These are phyloP conservation scores for Aristolochia californica DNA, from an alignment of 164 flowering plant genomes.

Conservation along the genomic window DNA sequence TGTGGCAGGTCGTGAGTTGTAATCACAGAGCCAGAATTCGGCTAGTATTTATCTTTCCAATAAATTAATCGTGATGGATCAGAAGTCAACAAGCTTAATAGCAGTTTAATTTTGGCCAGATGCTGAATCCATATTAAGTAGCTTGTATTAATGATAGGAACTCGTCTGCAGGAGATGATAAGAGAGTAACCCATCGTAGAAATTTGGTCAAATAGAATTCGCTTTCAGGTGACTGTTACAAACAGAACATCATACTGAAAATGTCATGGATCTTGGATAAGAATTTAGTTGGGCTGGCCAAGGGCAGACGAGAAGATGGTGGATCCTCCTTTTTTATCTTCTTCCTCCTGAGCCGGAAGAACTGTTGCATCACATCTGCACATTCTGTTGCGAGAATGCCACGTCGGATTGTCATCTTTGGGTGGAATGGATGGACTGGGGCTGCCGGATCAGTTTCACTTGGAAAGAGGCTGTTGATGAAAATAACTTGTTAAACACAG, in stretches of 20 bases:
- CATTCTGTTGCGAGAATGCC: constrained; percentile 71
- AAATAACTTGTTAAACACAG: background rate
- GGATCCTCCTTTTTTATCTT: constrained; percentile 38
- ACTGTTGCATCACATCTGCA: constrained; percentile 78
- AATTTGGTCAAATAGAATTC: too few species aligned
- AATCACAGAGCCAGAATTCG: too few species aligned
- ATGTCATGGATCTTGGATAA: constrained; percentile 52
- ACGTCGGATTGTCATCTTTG: constrained; percentile 65
- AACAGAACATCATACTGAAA: constrained; percentile 56
- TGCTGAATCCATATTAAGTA: too few species aligned
- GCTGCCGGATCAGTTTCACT: constrained; percentile 34
- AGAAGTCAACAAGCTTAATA: too few species aligned
- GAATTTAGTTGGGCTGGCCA: constrained; percentile 40
- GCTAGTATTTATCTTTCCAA: too few species aligned
- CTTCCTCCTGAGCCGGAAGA: constrained; percentile 77
- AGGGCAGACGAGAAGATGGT: constrained; percentile 36
- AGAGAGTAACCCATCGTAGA: too few species aligned
- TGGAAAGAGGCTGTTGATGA: constrained; percentile 65
- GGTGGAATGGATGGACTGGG: constrained; percentile 91
- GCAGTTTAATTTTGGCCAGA: too few species aligned
- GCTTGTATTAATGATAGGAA: too few species aligned
- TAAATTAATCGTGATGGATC: too few species aligned
- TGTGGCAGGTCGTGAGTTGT: too few species aligned
- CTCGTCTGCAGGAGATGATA: too few species aligned
- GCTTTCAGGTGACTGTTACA: too few species aligned